phyloP scores from a whole-genome alignment of 2,329 filamentous ascomycete species.

The Scytalidium sp. region DNA sequence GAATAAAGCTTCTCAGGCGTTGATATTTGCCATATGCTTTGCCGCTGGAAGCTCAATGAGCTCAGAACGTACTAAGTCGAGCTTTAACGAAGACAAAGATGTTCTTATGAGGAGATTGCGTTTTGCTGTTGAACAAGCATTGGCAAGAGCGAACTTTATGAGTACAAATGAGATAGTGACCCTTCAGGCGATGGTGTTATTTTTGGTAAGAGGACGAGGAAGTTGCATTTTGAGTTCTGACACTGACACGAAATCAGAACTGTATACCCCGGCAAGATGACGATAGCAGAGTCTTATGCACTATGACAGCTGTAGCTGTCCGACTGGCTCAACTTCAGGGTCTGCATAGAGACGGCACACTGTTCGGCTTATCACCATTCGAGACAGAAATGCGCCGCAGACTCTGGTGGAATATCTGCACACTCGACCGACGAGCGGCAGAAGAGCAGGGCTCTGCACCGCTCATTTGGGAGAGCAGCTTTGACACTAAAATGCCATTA shows the following conservation, averaged over 20 bases:
- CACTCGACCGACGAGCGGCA: constrained; percentile 47
- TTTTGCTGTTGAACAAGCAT: constrained; percentile 1
- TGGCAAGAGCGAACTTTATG: constrained; percentile 5
- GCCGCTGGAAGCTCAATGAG: constrained; percentile 2
- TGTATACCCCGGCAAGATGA: not conserved
- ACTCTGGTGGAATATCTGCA: constrained; percentile 56
- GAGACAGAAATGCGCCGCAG: constrained; percentile 52
- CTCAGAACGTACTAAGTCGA: constrained; percentile 2
- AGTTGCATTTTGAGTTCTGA: not conserved
- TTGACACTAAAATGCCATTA: constrained; percentile 31
- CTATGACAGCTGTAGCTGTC: constrained; percentile 10
- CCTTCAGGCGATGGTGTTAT: constrained; percentile 6
- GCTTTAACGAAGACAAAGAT: not conserved
- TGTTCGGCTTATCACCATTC: constrained; percentile 46
- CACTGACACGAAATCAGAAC: not conserved
- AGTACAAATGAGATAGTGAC: constrained; percentile 4
- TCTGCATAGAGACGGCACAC: constrained; percentile 36
- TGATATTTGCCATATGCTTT: constrained; percentile 6
- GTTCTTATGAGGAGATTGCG: not conserved
- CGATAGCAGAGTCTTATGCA: constrained; percentile 2
- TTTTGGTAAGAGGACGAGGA: not conserved
- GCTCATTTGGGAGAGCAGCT: constrained; percentile 48
- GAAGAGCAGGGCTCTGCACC: constrained; percentile 44
- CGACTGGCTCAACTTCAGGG: constrained; percentile 13
- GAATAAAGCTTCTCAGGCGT: constrained; percentile 1